phyloP scores from a whole-genome alignment of 305 asterid species.

The Fraxinus latifolia region DNA sequence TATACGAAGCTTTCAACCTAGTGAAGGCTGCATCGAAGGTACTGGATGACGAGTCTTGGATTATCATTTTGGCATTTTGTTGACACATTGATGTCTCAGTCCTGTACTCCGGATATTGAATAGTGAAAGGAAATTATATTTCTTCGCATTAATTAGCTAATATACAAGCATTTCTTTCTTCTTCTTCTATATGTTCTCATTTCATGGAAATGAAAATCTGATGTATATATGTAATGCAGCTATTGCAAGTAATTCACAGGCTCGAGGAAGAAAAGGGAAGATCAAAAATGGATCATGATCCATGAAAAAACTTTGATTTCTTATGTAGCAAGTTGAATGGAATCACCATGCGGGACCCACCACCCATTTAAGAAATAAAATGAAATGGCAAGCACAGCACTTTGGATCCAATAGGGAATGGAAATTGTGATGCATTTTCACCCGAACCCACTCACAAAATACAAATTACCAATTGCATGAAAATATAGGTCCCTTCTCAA shows the following conservation, averaged over 20 bases:
- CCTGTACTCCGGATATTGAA: slow-evolving; percentile 36
- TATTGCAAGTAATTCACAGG: slow-evolving; percentile 10
- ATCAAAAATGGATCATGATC: background rate
- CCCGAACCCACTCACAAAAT: background rate
- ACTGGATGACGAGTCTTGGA: slow-evolving; percentile 13
- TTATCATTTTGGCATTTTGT: slow-evolving; percentile 34
- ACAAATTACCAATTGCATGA: background rate
- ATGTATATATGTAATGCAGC: slow-evolving; percentile 35
- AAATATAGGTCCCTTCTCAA: background rate
- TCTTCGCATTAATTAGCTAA: slow-evolving; percentile 40
- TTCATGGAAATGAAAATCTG: slow-evolving; percentile 31
- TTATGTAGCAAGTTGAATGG: background rate
- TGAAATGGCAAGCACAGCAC: background rate
- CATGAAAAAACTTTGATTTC: background rate
- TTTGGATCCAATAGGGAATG: background rate
- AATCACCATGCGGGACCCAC: background rate
- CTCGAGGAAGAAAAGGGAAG: background rate
- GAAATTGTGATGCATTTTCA: background rate
- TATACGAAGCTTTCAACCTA: slow-evolving; percentile 35
- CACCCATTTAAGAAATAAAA: background rate
- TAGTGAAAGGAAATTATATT: slow-evolving; percentile 44
- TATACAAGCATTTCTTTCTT: slow-evolving; percentile 25
- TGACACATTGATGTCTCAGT: slow-evolving; percentile 29
- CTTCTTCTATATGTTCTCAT: slow-evolving; percentile 17
- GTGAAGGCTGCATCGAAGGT: slow-evolving; percentile 33